These are phyloP conservation scores for Agastache rugosa DNA, from an alignment of 257 asterid genomes.

Conservation along the genomic window DNA sequence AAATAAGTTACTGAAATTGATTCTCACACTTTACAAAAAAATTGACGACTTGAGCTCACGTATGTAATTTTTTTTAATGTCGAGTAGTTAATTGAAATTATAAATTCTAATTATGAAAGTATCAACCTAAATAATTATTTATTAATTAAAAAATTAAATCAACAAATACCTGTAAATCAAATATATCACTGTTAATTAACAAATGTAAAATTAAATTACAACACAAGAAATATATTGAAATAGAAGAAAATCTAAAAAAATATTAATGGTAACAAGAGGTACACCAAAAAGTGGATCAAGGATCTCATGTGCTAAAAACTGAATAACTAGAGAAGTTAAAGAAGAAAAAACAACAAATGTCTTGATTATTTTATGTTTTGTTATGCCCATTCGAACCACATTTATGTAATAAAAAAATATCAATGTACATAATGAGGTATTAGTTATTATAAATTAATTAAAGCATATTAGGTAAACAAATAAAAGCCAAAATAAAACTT, in stretches of 20 bases:
- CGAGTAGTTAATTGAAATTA: neutral
- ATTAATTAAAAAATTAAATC: too few species aligned
- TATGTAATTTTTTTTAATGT: too few species aligned
- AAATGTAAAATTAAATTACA: too few species aligned
- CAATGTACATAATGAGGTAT: neutral
- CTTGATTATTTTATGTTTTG: neutral
- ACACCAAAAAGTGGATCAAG: too few species aligned
- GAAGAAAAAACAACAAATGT: neutral
- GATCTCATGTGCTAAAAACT: neutral
- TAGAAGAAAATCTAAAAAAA: too few species aligned
- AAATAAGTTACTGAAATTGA: too few species aligned
- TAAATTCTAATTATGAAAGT: neutral
- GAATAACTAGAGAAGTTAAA: neutral
- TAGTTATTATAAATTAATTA: neutral
- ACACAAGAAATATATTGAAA: too few species aligned
- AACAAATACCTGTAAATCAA: too few species aligned
- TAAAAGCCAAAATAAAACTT: neutral
- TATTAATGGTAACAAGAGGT: too few species aligned
- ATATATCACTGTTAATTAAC: neutral
- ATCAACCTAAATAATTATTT: too few species aligned
- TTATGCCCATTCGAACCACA: neutral
- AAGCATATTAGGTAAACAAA: constrained; percentile 8
- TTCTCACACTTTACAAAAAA: too few species aligned
- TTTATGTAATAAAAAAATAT: neutral
- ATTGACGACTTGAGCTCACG: neutral